Conservation (phyloP, 352 stramenopile species). For the Phytopythium ostracodes region DNA sequence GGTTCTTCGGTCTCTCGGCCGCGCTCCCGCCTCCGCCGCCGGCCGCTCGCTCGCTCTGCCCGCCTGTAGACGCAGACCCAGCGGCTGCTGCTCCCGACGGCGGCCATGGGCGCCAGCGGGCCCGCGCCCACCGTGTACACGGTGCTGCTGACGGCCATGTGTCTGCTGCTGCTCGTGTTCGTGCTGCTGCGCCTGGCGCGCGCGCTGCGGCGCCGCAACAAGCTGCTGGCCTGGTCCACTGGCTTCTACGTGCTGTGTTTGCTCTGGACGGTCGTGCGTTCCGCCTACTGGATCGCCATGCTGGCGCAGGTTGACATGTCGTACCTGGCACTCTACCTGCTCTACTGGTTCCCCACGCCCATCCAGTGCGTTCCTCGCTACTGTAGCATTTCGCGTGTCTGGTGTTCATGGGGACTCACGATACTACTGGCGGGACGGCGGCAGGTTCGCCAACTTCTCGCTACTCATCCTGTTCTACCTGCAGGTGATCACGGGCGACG, state of each 20-base stretch:
- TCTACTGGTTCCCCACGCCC: slow-evolving; percentile 84
- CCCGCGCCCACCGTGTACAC: slow-evolving; percentile 71
- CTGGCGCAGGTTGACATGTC: slow-evolving; percentile 66
- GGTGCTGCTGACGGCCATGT: slow-evolving; percentile 75
- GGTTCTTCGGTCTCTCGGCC: no score
- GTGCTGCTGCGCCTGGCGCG: slow-evolving; percentile 59
- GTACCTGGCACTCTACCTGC: slow-evolving; percentile 80
- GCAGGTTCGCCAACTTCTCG: slow-evolving; percentile 83
- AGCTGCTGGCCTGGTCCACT: slow-evolving; percentile 79
- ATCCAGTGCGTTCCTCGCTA: slow-evolving; percentile 45
- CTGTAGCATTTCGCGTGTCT: no score
- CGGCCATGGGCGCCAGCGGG: slow-evolving; percentile 26
- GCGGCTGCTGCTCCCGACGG: not conserved
- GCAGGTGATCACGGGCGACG: slow-evolving; percentile 75
- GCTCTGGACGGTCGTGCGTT: slow-evolving; percentile 77
- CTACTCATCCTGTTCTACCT: slow-evolving; percentile 88
- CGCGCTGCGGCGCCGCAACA: slow-evolving; percentile 78
- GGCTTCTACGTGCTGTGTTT: slow-evolving; percentile 79
- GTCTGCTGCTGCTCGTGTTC: slow-evolving; percentile 67
- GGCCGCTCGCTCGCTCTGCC: not conserved
- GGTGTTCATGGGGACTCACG: no score
- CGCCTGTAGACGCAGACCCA: not conserved
- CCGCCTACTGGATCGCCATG: slow-evolving; percentile 83
- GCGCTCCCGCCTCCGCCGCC: no score
- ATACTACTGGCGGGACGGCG: not conserved